Evolutionary conservation across 108 stramenopile genomes (phyloP), one percentile per base, ranked within the genome.

Genomic region (Schizochytrium sp.): DNA sequence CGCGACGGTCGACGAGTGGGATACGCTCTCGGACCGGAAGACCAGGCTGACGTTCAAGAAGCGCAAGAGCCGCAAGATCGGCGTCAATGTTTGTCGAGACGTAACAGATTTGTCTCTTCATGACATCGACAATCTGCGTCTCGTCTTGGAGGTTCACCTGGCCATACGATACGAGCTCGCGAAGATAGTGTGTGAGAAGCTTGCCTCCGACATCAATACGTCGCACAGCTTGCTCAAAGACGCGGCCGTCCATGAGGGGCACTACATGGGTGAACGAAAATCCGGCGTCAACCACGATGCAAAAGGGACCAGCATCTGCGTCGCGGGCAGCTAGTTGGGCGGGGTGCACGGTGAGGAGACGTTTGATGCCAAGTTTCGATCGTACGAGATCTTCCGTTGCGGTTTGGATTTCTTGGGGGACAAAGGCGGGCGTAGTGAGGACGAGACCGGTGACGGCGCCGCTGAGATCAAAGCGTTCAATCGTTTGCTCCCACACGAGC

Each of bases 91-190:
- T 60, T 16, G 55, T 63, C 29, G 91, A 89, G 5, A 92, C 91
- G 51, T 59, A 93, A 21, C 91, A 91, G 5, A 92, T 25, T 23
- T 12, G 47, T 8, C 58, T 5, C 34, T 90, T 51, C 41, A 93
- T 89, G 57, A 92, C 76, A 29, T 92, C 90, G 44, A 92, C 45
- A 5, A 91, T 34, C 28, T 34, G 18, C 25, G 92, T 93, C 59
- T 94, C 93, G 88, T 94, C 93, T 91, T 93, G 92, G 87, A 94
- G 87, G 45, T 94, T 93, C 60, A 87, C 90, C 90, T 94, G 93
- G 5, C 93, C 89, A 60, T 93, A 94, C 0, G 92, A 92, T 19
- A 94, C 72, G 43, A 91, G 34, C 83, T 94, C 93, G 58, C 92
- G 92, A 18, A 94, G 89, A 60, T 93, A 93, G 59, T 93, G 92